Conservation (phyloP, 257 asterid genomes). For the Verbascum thapsus region DNA sequence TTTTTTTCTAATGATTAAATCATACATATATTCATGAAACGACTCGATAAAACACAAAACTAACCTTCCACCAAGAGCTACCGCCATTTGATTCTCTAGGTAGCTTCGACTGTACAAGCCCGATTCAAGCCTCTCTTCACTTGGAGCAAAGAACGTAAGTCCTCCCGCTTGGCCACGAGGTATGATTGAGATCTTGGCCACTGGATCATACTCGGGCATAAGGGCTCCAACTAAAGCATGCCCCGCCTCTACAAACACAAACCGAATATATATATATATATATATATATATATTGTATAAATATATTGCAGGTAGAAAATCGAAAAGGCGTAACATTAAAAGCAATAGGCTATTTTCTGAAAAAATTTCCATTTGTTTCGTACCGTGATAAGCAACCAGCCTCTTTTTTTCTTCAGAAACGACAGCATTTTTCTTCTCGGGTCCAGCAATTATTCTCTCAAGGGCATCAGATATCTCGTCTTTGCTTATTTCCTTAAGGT, state of each 20-base stretch:
- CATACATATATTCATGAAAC: background rate
- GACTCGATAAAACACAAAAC: slow-evolving; percentile 19
- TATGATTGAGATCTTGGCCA: slow-evolving; percentile 95
- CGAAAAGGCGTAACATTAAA: background rate
- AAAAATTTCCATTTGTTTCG: background rate
- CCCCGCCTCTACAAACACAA: slow-evolving; percentile 81
- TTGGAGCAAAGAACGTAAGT: slow-evolving; percentile 95
- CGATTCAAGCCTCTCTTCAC: slow-evolving; percentile 98
- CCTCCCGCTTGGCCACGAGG: slow-evolving; percentile 99
- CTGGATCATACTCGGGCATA: slow-evolving; percentile 99
- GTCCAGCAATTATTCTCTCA: slow-evolving; percentile 98
- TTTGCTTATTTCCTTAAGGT: slow-evolving; percentile 96
- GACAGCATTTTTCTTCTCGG: slow-evolving; percentile 97
- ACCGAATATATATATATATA: background rate
- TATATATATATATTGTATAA: background rate
- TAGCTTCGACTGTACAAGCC: slow-evolving; percentile 96
- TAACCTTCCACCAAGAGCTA: slow-evolving; percentile 97
- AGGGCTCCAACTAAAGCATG: slow-evolving; percentile 99
- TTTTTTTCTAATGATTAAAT: background rate
- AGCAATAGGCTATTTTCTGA: background rate
- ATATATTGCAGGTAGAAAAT: background rate
- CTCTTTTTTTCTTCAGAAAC: slow-evolving; percentile 96
- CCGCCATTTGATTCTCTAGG: slow-evolving; percentile 99
- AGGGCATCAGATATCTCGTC: slow-evolving; percentile 97
- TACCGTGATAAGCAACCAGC: slow-evolving; percentile 81